Conservation (phyloP, 805 yeast genomes). For the Yamadazyma akitaensis region DNA sequence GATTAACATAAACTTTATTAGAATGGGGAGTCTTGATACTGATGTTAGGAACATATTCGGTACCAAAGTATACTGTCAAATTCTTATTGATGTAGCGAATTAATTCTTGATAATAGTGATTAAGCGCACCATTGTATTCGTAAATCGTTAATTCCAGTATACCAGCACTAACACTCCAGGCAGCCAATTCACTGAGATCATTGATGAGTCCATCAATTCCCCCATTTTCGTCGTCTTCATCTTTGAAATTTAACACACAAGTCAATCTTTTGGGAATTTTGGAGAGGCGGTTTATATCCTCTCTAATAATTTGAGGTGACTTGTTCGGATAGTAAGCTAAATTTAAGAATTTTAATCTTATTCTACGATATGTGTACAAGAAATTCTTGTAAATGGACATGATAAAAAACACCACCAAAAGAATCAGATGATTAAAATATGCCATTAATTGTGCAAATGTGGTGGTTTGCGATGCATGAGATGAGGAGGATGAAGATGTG, state of each 20-base stretch:
- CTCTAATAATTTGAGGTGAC: slow-evolving; percentile 82
- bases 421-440: slow-evolving; percentile 42
- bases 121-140: slow-evolving; percentile 72
- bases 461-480: not conserved
- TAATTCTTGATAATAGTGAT: slow-evolving; percentile 47
- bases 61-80: slow-evolving; percentile 71
- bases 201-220: slow-evolving; percentile 79
- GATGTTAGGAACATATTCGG: slow-evolving; percentile 60
- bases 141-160: slow-evolving; percentile 67
- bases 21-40: slow-evolving; percentile 65
- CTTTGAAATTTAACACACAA: slow-evolving; percentile 67
- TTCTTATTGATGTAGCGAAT: slow-evolving; percentile 55
- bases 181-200: slow-evolving; percentile 70
- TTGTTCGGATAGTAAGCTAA: slow-evolving; percentile 63
- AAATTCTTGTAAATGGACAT: slow-evolving; percentile 54
- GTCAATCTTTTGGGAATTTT: slow-evolving; percentile 80
- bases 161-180: slow-evolving; percentile 93
- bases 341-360: slow-evolving; percentile 55
- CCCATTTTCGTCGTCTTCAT: slow-evolving; percentile 83
- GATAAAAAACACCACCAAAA: slow-evolving; percentile 51
- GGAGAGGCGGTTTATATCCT: slow-evolving; percentile 67
- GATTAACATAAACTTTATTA: slow-evolving; percentile 41
- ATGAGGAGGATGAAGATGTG: not conserved
- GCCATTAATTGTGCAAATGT: slow-evolving; percentile 5
- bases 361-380: slow-evolving; percentile 50